Conservation (phyloP, 352 stramenopile genomes). For the Pythium oligandrum region DNA sequence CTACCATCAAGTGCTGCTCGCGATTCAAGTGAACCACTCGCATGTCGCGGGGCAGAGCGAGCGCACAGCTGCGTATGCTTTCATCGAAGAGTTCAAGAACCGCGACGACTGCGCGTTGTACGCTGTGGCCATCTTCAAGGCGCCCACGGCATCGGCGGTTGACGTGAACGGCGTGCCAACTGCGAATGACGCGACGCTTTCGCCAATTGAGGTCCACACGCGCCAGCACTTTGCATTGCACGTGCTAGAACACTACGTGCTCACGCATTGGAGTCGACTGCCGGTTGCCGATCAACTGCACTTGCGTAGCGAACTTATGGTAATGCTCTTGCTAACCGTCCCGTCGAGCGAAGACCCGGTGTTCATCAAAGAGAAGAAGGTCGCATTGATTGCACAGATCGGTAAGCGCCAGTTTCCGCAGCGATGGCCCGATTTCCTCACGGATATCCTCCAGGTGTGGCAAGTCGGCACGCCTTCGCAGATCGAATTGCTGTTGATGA, state of each 20-base stretch:
- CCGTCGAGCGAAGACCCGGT: slow-evolving; percentile 36
- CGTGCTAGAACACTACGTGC: slow-evolving; percentile 65
- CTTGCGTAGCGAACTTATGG: slow-evolving; percentile 53
- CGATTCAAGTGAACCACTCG: slow-evolving; percentile 70
- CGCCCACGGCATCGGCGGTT: slow-evolving; percentile 22
- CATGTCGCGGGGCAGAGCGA: slow-evolving; percentile 35
- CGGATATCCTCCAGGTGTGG: slow-evolving; percentile 64
- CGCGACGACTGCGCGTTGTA: slow-evolving; percentile 66
- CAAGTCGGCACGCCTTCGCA: slow-evolving; percentile 30
- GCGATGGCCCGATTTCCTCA: slow-evolving; percentile 64
- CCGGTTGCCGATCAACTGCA: slow-evolving; percentile 34
- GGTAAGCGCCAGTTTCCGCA: slow-evolving; percentile 83
- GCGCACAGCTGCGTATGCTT: slow-evolving; percentile 54
- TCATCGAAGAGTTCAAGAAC: slow-evolving; percentile 73
- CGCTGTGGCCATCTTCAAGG: slow-evolving; percentile 67
- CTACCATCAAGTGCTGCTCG: slow-evolving; percentile 70
- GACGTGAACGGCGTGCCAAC: slow-evolving; percentile 11
- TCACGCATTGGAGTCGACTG: slow-evolving; percentile 50
- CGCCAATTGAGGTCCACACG: slow-evolving; percentile 34
- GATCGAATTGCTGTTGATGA: slow-evolving; percentile 66
- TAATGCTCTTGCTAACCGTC: slow-evolving; percentile 35
- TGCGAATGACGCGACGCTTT: slow-evolving; percentile 5
- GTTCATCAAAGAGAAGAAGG: slow-evolving; percentile 78
- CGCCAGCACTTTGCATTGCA: slow-evolving; percentile 79
- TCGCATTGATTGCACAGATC: slow-evolving; percentile 61